Evolutionary conservation across 352 stramenopile genomes (phyloP).

Genomic region (Elongisporangium senticosum): DNA sequence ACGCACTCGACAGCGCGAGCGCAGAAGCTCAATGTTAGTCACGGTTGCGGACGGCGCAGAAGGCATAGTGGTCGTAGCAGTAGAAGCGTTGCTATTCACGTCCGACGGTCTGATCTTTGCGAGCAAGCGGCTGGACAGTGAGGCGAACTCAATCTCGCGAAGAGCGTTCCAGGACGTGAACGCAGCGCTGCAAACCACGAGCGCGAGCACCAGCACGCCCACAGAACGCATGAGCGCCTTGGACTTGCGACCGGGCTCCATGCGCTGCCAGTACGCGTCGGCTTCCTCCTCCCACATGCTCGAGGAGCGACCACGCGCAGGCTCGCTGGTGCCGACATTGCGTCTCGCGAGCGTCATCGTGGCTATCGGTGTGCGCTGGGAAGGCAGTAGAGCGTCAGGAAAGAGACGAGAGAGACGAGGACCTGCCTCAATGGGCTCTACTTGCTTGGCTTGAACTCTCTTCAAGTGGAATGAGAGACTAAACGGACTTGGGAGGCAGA

Average conservation of each 20-base stretch:
- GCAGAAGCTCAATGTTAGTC: slow-evolving; percentile 16
- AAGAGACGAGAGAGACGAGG: neutral
- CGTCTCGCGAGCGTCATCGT: neutral
- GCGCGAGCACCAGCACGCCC: slow-evolving; percentile 14
- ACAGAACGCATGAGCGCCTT: slow-evolving; percentile 27
- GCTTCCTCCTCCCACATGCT: slow-evolving; percentile 68
- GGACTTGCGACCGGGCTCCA: slow-evolving; percentile 46
- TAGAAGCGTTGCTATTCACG: neutral
- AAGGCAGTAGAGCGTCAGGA: neutral
- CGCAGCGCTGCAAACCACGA: slow-evolving; percentile 2
- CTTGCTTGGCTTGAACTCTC: neutral
- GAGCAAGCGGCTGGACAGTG: slow-evolving; percentile 2
- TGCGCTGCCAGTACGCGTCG: slow-evolving; percentile 69
- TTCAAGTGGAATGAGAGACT: neutral
- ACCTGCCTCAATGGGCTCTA: neutral
- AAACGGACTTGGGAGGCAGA: neutral
- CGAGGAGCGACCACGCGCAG: slow-evolving; percentile 4
- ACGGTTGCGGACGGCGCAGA: neutral
- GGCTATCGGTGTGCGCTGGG: neutral
- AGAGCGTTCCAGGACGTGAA: neutral
- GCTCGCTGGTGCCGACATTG: neutral
- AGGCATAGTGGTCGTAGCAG: neutral
- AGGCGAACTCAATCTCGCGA: slow-evolving; percentile 7
- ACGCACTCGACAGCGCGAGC: slow-evolving; percentile 45
- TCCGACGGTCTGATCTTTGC: neutral